These are phyloP conservation scores for Phylloporus sp. DNA, from an alignment of 768 basidiomycete species.

Conservation along the genomic window DNA sequence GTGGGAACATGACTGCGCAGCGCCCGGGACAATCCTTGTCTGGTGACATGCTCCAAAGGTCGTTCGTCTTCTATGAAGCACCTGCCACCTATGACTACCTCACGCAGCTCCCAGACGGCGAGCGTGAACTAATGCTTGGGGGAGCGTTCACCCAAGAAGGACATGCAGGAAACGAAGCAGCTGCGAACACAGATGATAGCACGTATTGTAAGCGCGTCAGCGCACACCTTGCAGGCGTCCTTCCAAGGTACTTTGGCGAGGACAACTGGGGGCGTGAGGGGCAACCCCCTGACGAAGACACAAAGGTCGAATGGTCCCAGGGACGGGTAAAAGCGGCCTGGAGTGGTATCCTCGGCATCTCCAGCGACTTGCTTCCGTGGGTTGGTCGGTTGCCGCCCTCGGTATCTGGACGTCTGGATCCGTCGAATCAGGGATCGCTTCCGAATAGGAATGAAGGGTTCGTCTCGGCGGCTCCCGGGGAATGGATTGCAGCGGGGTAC, in stretches of 20 bases:
- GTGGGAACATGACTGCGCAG: constrained; percentile 63
- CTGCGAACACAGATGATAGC: constrained; percentile 39
- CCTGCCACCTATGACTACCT: constrained; percentile 56
- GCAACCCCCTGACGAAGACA: constrained; percentile 12
- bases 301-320: constrained; percentile 28
- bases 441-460: background rate
- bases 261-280: constrained; percentile 38
- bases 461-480: constrained; percentile 41
- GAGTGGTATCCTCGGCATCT: constrained; percentile 63
- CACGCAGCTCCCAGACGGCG: constrained; percentile 49
- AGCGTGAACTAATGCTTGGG: constrained; percentile 57
- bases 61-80: constrained; percentile 53
- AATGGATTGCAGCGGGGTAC: constrained; percentile 72
- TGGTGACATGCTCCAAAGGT: constrained; percentile 39
- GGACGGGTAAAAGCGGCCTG: constrained; percentile 52
- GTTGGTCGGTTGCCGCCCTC: constrained; percentile 56
- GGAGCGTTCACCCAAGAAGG: constrained; percentile 44
- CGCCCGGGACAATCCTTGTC: constrained; percentile 38
- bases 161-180: constrained; percentile 27
- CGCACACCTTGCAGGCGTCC: constrained; percentile 39
- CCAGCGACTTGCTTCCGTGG: constrained; percentile 61
- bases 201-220: constrained; percentile 25
- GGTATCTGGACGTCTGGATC: constrained; percentile 40
- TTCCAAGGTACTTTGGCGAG: constrained; percentile 51
- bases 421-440: constrained; percentile 2